Evolutionary conservation across 768 basidiomycete genomes (phyloP).

Genomic region (Scleroderma citrinum): DNA sequence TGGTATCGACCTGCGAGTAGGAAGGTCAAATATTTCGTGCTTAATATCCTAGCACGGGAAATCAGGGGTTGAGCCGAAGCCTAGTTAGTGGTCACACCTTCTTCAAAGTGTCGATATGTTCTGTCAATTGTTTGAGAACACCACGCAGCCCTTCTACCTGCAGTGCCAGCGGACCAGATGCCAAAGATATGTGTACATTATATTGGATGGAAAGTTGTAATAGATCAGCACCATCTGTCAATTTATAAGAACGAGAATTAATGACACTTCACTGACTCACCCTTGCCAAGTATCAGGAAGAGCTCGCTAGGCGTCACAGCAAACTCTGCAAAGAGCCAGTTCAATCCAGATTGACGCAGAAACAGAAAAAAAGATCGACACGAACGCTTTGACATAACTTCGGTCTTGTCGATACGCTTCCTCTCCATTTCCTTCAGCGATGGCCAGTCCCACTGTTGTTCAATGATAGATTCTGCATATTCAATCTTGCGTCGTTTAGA

Average conservation of each 20-base stretch:
- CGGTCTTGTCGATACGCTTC: slow-evolving; percentile 44
- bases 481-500: slow-evolving; percentile 33
- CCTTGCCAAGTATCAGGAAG: slow-evolving; percentile 69
- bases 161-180: slow-evolving; percentile 49
- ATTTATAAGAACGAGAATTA: slow-evolving; percentile 7
- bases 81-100: slow-evolving; percentile 32
- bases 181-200: slow-evolving; percentile 57
- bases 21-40: slow-evolving; percentile 37
- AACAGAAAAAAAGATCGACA: slow-evolving; percentile 9
- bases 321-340: slow-evolving; percentile 37
- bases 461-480: slow-evolving; percentile 49
- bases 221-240: slow-evolving; percentile 58
- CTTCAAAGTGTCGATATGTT: slow-evolving; percentile 44
- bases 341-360: slow-evolving; percentile 1
- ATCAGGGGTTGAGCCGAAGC: neutral
- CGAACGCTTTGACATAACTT: slow-evolving; percentile 43
- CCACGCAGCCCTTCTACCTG: slow-evolving; percentile 53
- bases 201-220: slow-evolving; percentile 53
- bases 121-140: slow-evolving; percentile 42
- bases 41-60: slow-evolving; percentile 16
- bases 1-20: slow-evolving; percentile 37
- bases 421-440: slow-evolving; percentile 48
- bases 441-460: slow-evolving; percentile 66
- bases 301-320: slow-evolving; percentile 52
- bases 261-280: slow-evolving; percentile 28